These are phyloP conservation scores for Vitis amurensis DNA, from an alignment of 164 flowering plant genomes.

Conservation along the genomic window DNA sequence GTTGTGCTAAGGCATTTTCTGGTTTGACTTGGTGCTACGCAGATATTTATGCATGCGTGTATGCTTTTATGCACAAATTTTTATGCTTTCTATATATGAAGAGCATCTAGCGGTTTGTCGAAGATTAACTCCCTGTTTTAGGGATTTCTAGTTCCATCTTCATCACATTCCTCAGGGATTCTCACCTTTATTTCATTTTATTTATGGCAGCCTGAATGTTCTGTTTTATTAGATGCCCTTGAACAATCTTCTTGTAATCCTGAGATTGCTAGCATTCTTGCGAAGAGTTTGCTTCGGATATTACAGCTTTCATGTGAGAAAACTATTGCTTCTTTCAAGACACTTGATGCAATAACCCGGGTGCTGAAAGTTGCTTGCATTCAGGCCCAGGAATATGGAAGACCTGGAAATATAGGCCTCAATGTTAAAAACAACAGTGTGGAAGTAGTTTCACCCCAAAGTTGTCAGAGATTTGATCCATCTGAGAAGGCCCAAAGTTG, in stretches of 20 bases:
- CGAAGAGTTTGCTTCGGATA: slow-evolving; percentile 64
- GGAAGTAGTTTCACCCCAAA: slow-evolving; percentile 19
- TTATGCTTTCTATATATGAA: background rate
- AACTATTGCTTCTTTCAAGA: slow-evolving; percentile 73
- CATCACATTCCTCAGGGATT: background rate
- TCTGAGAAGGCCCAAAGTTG: slow-evolving; percentile 35
- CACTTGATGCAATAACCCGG: slow-evolving; percentile 71
- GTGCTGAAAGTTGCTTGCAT: slow-evolving; percentile 80
- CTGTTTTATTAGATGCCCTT: slow-evolving; percentile 76
- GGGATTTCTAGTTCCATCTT: too few species aligned
- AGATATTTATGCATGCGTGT: background rate
- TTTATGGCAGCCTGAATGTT: slow-evolving; percentile 81
- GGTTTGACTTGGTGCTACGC: background rate
- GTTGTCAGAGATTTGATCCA: slow-evolving; percentile 23
- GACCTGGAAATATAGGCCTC: slow-evolving; percentile 26
- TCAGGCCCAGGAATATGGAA: slow-evolving; percentile 69
- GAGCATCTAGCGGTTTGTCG: background rate
- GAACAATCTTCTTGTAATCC: slow-evolving; percentile 86
- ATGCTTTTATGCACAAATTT: too few species aligned
- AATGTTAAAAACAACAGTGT: slow-evolving; percentile 18
- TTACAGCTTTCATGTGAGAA: slow-evolving; percentile 75
- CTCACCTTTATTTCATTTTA: slow-evolving; percentile 4
- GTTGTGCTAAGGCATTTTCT: background rate
- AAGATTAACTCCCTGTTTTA: background rate
- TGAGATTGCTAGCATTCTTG: slow-evolving; percentile 58